Evolutionary conservation across 805 yeast genomes (phyloP).

Genomic region (Sugiyamaella lignohabitans): DNA sequence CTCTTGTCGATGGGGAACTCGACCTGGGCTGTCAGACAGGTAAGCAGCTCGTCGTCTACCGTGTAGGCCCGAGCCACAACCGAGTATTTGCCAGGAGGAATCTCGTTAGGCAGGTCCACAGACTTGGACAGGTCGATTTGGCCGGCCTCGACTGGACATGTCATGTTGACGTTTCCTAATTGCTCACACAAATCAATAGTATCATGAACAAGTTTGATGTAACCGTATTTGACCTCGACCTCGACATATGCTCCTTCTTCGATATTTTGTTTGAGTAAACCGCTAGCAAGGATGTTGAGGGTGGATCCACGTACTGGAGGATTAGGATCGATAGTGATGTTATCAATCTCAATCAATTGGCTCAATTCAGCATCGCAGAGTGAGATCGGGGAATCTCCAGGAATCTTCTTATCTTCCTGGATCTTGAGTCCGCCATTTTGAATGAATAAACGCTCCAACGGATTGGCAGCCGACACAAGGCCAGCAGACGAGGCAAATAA

Average conservation of each 20-base stretch:
- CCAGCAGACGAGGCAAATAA: not conserved
- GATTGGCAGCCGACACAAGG: not conserved
- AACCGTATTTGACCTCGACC: slow-evolving; percentile 88
- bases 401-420: slow-evolving; percentile 37
- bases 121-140: slow-evolving; percentile 55
- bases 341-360: slow-evolving; percentile 59
- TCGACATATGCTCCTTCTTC: slow-evolving; percentile 90
- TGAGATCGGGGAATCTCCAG: slow-evolving; percentile 83
- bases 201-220: slow-evolving; percentile 78
- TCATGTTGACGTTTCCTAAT: slow-evolving; percentile 71
- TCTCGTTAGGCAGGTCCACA: slow-evolving; percentile 82
- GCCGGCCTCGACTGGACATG: slow-evolving; percentile 78
- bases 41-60: slow-evolving; percentile 67
- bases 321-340: slow-evolving; percentile 64
- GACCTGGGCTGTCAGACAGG: slow-evolving; percentile 59
- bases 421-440: not conserved
- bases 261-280: slow-evolving; percentile 48
- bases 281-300: slow-evolving; percentile 72
- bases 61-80: slow-evolving; percentile 89
- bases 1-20: slow-evolving; percentile 32
- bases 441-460: not conserved
- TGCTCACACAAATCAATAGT: slow-evolving; percentile 93
- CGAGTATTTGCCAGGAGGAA: slow-evolving; percentile 90
- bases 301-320: slow-evolving; percentile 87
- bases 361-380: slow-evolving; percentile 61